phyloP scores from a whole-genome alignment of 2,329 filamentous ascomycete species.

The Trichoderma semiorbis region DNA sequence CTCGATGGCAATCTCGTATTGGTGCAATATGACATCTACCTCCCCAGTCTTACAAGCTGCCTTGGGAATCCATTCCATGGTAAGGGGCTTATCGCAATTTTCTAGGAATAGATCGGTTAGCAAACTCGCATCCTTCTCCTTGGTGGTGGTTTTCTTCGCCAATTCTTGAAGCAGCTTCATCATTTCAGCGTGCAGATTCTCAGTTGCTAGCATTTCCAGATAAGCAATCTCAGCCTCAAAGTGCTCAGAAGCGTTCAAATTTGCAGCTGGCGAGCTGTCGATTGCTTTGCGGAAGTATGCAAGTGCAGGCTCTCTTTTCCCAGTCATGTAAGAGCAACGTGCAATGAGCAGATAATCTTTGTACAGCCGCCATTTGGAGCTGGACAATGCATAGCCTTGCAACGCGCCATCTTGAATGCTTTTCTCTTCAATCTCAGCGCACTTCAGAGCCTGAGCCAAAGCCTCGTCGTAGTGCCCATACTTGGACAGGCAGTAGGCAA shows the following conservation, averaged over 20 bases:
- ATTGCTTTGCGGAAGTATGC: slow-evolving; percentile 38
- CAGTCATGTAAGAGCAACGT: slow-evolving; percentile 34
- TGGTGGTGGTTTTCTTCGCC: slow-evolving; percentile 26
- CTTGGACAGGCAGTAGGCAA: slow-evolving; percentile 38
- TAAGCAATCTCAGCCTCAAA: slow-evolving; percentile 39
- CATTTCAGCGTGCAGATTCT: slow-evolving; percentile 36
- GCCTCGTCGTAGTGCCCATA: slow-evolving; percentile 37
- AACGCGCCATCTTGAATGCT: slow-evolving; percentile 28
- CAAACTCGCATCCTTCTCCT: slow-evolving; percentile 26
- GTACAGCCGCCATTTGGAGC: slow-evolving; percentile 39
- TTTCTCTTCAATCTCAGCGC: slow-evolving; percentile 34
- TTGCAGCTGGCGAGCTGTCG: slow-evolving; percentile 25
- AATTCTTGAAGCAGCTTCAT: slow-evolving; percentile 36
- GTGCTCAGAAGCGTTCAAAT: slow-evolving; percentile 29
- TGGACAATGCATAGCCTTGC: slow-evolving; percentile 25
- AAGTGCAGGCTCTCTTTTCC: slow-evolving; percentile 32
- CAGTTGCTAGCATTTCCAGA: slow-evolving; percentile 35
- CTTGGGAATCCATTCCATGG: slow-evolving; percentile 41
- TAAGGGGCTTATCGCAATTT: slow-evolving; percentile 32
- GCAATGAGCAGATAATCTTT: slow-evolving; percentile 40
- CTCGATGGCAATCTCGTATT: slow-evolving; percentile 32
- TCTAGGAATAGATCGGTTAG: slow-evolving; percentile 37
- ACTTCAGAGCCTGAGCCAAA: slow-evolving; percentile 35
- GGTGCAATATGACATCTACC: slow-evolving; percentile 30
- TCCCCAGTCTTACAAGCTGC: slow-evolving; percentile 36